Base-by-base conservation (phyloP, 2,329 filamentous ascomycete species). In the Xylaria sp. region DNA sequence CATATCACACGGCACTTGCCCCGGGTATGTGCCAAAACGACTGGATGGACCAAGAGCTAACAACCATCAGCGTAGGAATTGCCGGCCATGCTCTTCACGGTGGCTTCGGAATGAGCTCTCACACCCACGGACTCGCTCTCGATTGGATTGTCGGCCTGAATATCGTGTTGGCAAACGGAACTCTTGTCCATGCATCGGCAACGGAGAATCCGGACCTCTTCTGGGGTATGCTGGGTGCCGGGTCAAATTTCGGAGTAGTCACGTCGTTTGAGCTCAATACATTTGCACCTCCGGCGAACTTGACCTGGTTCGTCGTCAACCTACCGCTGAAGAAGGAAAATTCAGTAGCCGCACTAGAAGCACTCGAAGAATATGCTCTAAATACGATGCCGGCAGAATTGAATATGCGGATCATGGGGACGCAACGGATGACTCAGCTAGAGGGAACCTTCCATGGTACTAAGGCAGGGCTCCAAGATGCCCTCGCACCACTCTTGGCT, bases 271-370 rank as follows among this genome's bases (percentile, higher is more conserved):
- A 73, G 40, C 67, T 73, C 25, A 68, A 71, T 11, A 74, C 72
- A 15, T 73, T 74, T 56, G 72, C 69, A 43, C 65, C 70, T 5
- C 72, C 72, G 1, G 64, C 63, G 10, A 73, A 71, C 38, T 60
- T 74, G 21, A 74, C 72, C 11, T 73, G 68, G 67, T 74, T 74
- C 49, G 65, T 72, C 13, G 72, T 60, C 15, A 71, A 62, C 27
- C 31, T 74, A 44, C 71, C 71, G 3, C 63, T 65, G 65, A 73
- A 69, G 56, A 64, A 68, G 48, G 67, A 68, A 31, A 71, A 62
- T 1, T 63, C 69, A 3, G 70, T 68, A 11, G 65, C 67, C 3
- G 70, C 62, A n/a, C 79, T 92, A 4, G 89, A 92, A 51, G 70
- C 71, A 11, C 54, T 75, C 3, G 68, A 74, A 44, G 69, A 72